These are phyloP conservation scores for Clohesyomyces aquaticus DNA, from an alignment of 495 filamentous ascomycete genomes.

Conservation along the genomic window DNA sequence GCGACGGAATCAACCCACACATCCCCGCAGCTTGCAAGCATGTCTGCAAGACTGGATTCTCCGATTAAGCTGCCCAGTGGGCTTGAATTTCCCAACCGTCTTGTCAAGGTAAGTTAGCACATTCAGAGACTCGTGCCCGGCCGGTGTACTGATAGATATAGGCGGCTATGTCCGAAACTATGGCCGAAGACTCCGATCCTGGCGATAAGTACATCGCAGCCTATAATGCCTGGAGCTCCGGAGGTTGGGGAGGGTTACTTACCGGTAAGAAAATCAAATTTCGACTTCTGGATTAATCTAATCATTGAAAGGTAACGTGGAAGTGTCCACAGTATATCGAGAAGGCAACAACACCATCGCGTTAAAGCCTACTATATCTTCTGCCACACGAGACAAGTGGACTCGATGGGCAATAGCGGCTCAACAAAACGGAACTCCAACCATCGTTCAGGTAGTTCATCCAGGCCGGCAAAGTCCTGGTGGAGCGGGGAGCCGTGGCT, in stretches of 20 bases:
- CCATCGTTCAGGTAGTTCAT: slow-evolving; percentile 62
- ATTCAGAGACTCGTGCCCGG: neutral
- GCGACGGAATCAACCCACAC: too few species aligned
- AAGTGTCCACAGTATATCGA: slow-evolving; percentile 59
- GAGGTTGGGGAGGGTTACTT: slow-evolving; percentile 56
- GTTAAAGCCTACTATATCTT: slow-evolving; percentile 44
- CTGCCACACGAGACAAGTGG: slow-evolving; percentile 49
- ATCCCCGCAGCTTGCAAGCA: neutral
- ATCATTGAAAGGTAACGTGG: slow-evolving; percentile 50
- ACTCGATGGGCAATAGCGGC: slow-evolving; percentile 53
- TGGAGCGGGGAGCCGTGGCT: slow-evolving; percentile 51
- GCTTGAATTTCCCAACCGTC: slow-evolving; percentile 56
- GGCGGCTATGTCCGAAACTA: slow-evolving; percentile 56
- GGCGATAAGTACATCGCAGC: slow-evolving; percentile 46
- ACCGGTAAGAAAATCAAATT: too few species aligned
- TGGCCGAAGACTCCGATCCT: slow-evolving; percentile 45
- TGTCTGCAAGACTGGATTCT: slow-evolving; percentile 9
- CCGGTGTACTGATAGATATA: slow-evolving; percentile 29
- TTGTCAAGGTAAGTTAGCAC: slow-evolving; percentile 52
- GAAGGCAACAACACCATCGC: slow-evolving; percentile 52
- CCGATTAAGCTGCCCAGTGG: slow-evolving; percentile 57
- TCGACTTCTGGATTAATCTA: too few species aligned
- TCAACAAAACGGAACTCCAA: slow-evolving; percentile 54
- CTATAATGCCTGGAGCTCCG: slow-evolving; percentile 56
- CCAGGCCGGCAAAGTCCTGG: slow-evolving; percentile 60